Base-by-base conservation (phyloP, 2,329 filamentous ascomycete species). In the Orbilia ellipsospora region DNA sequence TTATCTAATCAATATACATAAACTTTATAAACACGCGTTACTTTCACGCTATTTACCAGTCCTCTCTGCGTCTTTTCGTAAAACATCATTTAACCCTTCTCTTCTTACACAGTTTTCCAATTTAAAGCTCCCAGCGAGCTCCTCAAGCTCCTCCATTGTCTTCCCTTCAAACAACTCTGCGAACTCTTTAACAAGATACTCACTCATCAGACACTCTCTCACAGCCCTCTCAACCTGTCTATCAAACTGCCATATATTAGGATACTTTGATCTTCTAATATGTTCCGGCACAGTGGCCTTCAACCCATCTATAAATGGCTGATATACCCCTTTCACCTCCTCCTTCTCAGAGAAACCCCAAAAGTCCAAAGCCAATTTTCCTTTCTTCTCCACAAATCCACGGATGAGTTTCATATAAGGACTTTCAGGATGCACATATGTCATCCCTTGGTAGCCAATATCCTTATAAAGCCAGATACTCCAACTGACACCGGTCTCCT, bases 391-490 rank as follows among this genome's bases (percentile, higher is more conserved):
- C 0, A 88, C 79, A 60, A 88, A 88, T 0, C 85, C 83, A 15
- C 82, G 78, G 44, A 89, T 83, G 0, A 84, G 79, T 16, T 79
- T 78, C 67, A 81, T 81, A 63, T 81, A 79, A 5, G 69, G 51
- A 42, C 77, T 77, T 15, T 79, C 70, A 5, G 77, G 77, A 4
- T 67, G 61, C 0, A 79, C 74, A 56, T 78, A 78, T n/a, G 78
- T 79, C 85, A 88, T 87, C 2, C 86, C 87, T 78, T 87, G 86
- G 36, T 86, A 82, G 0, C 86, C 85, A 40, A 88, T 84, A 73
- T 88, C 86, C 79, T 88, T 88, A 81, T 87, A 88, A 0, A 87
- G 80, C 86, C 87, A 88, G 78, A 89, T 89, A 7, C 82, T 85
- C 88, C 88, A 90, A 16, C 67, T 66, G 40, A 84, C 80, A 69